These are phyloP conservation scores for Bassia scoparia DNA, from an alignment of 148 eudicot genomes.

Conservation along the genomic window DNA sequence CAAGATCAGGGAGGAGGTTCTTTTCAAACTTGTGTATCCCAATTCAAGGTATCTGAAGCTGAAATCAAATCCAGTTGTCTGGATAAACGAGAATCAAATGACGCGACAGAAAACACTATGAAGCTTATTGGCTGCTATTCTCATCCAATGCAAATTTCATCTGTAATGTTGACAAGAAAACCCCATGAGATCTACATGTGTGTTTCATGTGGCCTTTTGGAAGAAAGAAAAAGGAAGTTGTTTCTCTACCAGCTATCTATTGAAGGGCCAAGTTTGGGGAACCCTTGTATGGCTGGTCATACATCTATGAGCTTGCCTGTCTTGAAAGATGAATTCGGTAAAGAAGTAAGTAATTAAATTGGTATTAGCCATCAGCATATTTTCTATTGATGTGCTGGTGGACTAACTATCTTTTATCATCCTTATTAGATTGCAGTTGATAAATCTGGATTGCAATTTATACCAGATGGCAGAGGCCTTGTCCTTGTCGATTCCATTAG, in stretches of 20 bases:
- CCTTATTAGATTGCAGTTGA: constrained; percentile 55
- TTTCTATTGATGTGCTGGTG: constrained; percentile 3
- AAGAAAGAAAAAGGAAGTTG: constrained; percentile 44
- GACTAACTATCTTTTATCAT: constrained; percentile 18
- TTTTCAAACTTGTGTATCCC: constrained; percentile 12
- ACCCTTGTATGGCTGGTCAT: constrained; percentile 72
- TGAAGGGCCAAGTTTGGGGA: constrained; percentile 39
- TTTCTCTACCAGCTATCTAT: constrained; percentile 52
- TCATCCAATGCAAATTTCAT: constrained; percentile 59
- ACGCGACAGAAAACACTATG: constrained; percentile 27
- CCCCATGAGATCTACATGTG: constrained; percentile 51
- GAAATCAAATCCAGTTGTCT: constrained; percentile 18
- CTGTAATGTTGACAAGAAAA: constrained; percentile 48
- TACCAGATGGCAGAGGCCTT: constrained; percentile 67
- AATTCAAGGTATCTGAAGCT: constrained; percentile 29
- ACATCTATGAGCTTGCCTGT: constrained; percentile 47
- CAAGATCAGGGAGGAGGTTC: constrained; percentile 27
- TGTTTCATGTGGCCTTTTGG: constrained; percentile 53
- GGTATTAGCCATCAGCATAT: background rate
- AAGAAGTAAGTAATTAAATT: constrained; percentile 50
- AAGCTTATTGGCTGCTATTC: constrained; percentile 57
- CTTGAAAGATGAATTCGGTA: constrained; percentile 47
- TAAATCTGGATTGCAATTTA: constrained; percentile 58
- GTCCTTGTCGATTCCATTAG: constrained; percentile 57
- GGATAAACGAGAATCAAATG: constrained; percentile 18